phyloP scores from a whole-genome alignment of 108 stramenopile genomes.

The Pseudonitzschia multiseries region DNA sequence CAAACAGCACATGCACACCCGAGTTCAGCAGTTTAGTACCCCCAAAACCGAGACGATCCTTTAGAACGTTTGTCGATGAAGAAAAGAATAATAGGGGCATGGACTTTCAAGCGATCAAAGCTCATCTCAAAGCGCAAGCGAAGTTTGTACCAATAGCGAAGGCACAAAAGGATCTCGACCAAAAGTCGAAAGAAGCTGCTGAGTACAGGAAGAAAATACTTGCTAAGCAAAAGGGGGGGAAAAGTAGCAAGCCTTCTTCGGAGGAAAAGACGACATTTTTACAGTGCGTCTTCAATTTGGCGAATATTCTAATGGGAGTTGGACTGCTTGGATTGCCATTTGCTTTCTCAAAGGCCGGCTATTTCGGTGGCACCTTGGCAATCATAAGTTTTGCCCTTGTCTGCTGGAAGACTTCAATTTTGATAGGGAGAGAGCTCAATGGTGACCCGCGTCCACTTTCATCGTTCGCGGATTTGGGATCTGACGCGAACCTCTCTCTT shows the following conservation, averaged over 20 bases:
- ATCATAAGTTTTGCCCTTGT: constrained; percentile 43
- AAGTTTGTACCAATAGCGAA: constrained; percentile 21
- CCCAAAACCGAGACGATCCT: background rate
- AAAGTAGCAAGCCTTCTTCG: constrained; percentile 21
- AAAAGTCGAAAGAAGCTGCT: constrained; percentile 45
- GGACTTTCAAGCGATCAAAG: constrained; percentile 35
- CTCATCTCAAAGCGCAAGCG: constrained; percentile 18
- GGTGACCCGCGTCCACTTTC: constrained; percentile 66
- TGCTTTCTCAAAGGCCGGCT: constrained; percentile 61
- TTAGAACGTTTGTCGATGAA: constrained; percentile 7
- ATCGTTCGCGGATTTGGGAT: constrained; percentile 56
- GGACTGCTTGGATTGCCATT: constrained; percentile 75
- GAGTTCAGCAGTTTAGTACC: constrained; percentile 11
- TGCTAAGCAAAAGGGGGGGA: constrained; percentile 23
- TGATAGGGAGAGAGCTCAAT: constrained; percentile 74
- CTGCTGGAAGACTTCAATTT: constrained; percentile 71
- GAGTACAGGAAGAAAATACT: constrained; percentile 60
- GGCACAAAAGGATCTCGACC: constrained; percentile 29
- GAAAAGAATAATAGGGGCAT: background rate
- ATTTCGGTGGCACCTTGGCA: constrained; percentile 57
- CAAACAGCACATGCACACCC: background rate
- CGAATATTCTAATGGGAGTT: constrained; percentile 83
- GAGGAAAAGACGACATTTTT: constrained; percentile 57
- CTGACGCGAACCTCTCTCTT: constrained; percentile 44
- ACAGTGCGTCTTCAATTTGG: constrained; percentile 72